Conservation (phyloP, 2,329 filamentous ascomycete species). For the Microcyclosporella mali region DNA sequence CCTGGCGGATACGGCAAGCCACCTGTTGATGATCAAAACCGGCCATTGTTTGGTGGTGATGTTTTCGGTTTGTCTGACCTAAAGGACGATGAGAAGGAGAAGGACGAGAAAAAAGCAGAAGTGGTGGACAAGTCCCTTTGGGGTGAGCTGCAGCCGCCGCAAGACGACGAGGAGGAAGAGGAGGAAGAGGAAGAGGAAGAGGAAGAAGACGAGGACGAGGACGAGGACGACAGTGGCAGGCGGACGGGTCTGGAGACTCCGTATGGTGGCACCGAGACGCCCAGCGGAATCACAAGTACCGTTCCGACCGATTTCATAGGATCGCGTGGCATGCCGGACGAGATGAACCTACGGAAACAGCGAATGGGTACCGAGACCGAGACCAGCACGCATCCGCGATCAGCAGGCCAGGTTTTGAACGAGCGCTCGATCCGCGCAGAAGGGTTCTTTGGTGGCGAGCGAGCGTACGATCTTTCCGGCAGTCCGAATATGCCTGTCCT, state of each 20-base stretch:
- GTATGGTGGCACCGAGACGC: constrained; percentile 63
- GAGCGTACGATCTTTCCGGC: constrained; percentile 73
- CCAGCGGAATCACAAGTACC: constrained; percentile 71
- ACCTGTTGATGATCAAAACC: constrained; percentile 86
- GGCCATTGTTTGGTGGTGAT: constrained; percentile 87
- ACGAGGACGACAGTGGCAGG: constrained; percentile 54
- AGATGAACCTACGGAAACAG: constrained; percentile 86
- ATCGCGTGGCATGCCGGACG: constrained; percentile 70
- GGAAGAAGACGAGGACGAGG: constrained; percentile 67
- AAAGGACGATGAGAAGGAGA: constrained; percentile 50
- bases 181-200: constrained; percentile 60
- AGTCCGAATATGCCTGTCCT: constrained; percentile 61
- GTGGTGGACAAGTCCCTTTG: constrained; percentile 81
- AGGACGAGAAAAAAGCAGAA: constrained; percentile 54
- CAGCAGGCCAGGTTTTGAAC: constrained; percentile 82
- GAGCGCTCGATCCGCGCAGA: constrained; percentile 79
- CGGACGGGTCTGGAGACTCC: constrained; percentile 63
- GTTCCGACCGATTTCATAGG: constrained; percentile 73
- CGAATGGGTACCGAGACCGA: constrained; percentile 83
- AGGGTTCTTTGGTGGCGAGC: constrained; percentile 94
- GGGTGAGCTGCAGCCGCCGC: constrained; percentile 81
- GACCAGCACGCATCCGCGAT: constrained; percentile 65
- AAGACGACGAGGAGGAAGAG: constrained; percentile 50
- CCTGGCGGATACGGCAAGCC: constrained; percentile 95
- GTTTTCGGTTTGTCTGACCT: constrained; percentile 69